Evolutionary conservation across 2,329 filamentous ascomycete species (phyloP), one percentile per base, ranked within the genome.

Genomic region (Neocatenulostroma microsporum): DNA sequence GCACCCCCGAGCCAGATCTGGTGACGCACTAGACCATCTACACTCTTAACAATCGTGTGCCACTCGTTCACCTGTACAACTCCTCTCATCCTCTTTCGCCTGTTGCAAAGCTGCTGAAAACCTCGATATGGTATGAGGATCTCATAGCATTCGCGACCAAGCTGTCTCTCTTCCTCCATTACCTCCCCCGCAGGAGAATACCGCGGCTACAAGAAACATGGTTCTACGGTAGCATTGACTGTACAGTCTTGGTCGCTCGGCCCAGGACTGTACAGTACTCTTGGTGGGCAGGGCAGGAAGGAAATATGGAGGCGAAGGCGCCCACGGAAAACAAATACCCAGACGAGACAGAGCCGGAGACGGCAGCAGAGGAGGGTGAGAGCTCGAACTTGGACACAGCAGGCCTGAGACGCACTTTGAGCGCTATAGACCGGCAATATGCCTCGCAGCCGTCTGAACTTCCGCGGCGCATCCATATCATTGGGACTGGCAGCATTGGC

Each of bases 401-500:
- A n/a, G n/a, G n/a, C n/a, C n/a, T n/a, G n/a, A n/a, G n/a, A n/a
- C n/a, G n/a, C n/a, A n/a, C 44, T 30, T 40, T 51, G 31, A 50
- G 44, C n/a, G 41, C 50, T 2, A 48, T 48, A 12, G 51, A 58
- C 29, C 40, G 39, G 20, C 55, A 58, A 32, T 55, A 57, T 37
- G 48, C 50, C 12, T 35, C 46, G 2, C 45, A 42, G 15, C n/a
- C n/a, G n/a, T 37, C 33, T 27, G 36, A 49, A 21, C 39, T 56
- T 3, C 54, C 52, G n/a, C 54, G 66, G n/a, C 72, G 79, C 21
- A 80, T 94, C 43, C 78, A 91, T 53, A 72, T 95, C 31, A 64
- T 94, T 3, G 88, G 89, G 9, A 57, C 83, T 9, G 88, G 88
- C 23, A 93, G 86, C 55, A 69, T 94, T 10, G 88, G 87, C 11